Evolutionary conservation across 352 stramenopile species (phyloP).

Genomic region (Pythium coloratum): DNA sequence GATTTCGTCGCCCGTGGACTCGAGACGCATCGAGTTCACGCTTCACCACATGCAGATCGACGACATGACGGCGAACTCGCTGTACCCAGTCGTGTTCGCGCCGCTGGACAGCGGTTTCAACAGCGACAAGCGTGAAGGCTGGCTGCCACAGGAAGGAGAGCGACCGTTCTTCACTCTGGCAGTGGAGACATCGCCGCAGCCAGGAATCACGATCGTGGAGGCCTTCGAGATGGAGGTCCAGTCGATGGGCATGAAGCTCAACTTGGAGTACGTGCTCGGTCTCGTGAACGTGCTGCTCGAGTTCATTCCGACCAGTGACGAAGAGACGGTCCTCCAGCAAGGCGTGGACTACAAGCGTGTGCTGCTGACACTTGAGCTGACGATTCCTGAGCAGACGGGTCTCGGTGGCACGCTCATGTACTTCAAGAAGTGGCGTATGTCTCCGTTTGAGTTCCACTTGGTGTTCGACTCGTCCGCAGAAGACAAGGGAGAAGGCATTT

Average conservation of each 20-base stretch:
- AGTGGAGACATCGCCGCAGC: slow-evolving; percentile 63
- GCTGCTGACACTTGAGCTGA: slow-evolving; percentile 51
- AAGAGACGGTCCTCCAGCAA: slow-evolving; percentile 58
- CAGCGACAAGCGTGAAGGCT: slow-evolving; percentile 84
- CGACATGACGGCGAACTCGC: slow-evolving; percentile 74
- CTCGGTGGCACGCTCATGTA: slow-evolving; percentile 74
- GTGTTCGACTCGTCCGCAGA: slow-evolving; percentile 86
- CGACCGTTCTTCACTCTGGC: slow-evolving; percentile 67
- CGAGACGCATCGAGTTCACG: slow-evolving; percentile 50
- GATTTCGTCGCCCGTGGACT: slow-evolving; percentile 52
- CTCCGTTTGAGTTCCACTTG: slow-evolving; percentile 69
- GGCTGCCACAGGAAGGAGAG: slow-evolving; percentile 76
- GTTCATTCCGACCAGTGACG: slow-evolving; percentile 71
- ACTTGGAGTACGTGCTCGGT: slow-evolving; percentile 76
- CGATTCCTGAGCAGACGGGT: slow-evolving; percentile 46
- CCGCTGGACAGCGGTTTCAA: slow-evolving; percentile 87
- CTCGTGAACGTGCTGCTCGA: slow-evolving; percentile 72
- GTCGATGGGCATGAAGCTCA: slow-evolving; percentile 77
- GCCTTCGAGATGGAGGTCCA: slow-evolving; percentile 73
- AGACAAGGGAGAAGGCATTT: slow-evolving; percentile 76
- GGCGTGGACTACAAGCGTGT: slow-evolving; percentile 63
- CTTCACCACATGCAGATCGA: slow-evolving; percentile 87
- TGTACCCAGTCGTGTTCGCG: slow-evolving; percentile 77
- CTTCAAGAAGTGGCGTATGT: slow-evolving; percentile 80
- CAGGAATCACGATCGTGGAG: slow-evolving; percentile 73